Evolutionary conservation across 23 red algal species (phyloP).

Genomic region (Gracilaria caudata): DNA sequence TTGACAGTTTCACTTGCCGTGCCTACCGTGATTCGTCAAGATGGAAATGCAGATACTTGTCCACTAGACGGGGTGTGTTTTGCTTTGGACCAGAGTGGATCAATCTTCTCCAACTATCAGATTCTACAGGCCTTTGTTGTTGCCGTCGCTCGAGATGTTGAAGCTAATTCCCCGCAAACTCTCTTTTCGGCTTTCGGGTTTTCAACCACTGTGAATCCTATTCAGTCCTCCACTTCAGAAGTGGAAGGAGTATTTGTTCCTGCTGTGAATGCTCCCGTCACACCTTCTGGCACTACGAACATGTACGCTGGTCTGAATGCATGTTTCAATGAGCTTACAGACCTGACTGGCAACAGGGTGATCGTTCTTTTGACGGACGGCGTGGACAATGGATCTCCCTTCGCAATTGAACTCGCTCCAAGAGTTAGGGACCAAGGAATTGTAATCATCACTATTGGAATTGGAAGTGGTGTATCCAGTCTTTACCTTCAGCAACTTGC

Average conservation of each 20-base stretch:
- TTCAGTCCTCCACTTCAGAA: slow-evolving; percentile 14
- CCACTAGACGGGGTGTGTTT: slow-evolving; percentile 37
- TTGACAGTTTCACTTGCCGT: slow-evolving; percentile 16
- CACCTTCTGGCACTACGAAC: slow-evolving; percentile 11
- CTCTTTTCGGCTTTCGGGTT: slow-evolving; percentile 32
- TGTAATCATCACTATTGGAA: slow-evolving; percentile 20
- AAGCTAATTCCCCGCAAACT: slow-evolving; percentile 10
- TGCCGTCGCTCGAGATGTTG: slow-evolving; percentile 22
- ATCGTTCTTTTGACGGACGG: slow-evolving; percentile 44
- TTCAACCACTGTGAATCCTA: not conserved
- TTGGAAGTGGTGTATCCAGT: slow-evolving; percentile 28
- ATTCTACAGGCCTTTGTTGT: not conserved
- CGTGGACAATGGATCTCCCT: slow-evolving; percentile 20
- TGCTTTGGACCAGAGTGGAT: slow-evolving; percentile 58
- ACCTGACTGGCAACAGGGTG: not conserved
- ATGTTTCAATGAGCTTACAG: slow-evolving; percentile 2
- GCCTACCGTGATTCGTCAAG: slow-evolving; percentile 21
- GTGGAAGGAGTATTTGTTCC: slow-evolving; percentile 12
- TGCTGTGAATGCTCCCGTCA: not conserved
- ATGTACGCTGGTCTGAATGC: slow-evolving; percentile 25
- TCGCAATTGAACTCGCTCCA: slow-evolving; percentile 4
- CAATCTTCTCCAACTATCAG: slow-evolving; percentile 28
- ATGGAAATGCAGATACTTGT: slow-evolving; percentile 11
- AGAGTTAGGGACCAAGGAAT: slow-evolving; percentile 28
- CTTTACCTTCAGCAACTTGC: slow-evolving; percentile 21